A percentile compares a stretch with the other conserved stretches of the same genome.
These are phyloP conservation scores for Candida railenensis DNA, from an alignment of 805 yeast genomes.

Conservation along the genomic window DNA sequence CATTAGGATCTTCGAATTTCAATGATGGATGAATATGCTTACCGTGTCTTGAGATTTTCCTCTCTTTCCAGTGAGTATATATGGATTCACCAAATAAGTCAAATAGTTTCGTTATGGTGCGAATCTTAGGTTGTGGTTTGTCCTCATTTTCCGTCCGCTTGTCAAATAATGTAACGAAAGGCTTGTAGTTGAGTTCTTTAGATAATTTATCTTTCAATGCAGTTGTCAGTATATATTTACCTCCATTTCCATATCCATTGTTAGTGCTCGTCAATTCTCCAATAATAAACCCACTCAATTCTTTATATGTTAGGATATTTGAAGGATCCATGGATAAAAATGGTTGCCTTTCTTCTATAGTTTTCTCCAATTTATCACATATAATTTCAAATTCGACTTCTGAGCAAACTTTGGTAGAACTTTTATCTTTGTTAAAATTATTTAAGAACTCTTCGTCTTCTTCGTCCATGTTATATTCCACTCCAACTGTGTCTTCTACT, in stretches of 20 bases:
- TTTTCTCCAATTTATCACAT: conserved; percentile 69
- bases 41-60: conserved; percentile 73
- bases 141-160: conserved; percentile 28
- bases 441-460: conserved; percentile 68
- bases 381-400: conserved; percentile 87
- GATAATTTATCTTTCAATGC: conserved; percentile 58
- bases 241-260: conserved; percentile 23
- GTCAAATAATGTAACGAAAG: conserved; percentile 61
- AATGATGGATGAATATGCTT: conserved; percentile 69
- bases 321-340: conserved; percentile 82
- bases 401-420: conserved; percentile 41
- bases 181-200: conserved; percentile 52
- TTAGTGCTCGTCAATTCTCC: conserved; percentile 26
- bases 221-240: conserved; percentile 47
- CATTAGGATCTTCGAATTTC: conserved; percentile 76
- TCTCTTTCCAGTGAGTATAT: conserved; percentile 77
- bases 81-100: conserved; percentile 62
- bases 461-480: conserved; percentile 88
- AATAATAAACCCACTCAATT: conserved; percentile 53
- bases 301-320: conserved; percentile 68
- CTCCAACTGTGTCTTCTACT: conserved; percentile 91
- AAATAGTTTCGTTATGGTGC: conserved; percentile 49
- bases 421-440: conserved; percentile 12
- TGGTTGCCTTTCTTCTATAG: conserved; percentile 81
- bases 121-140: conserved; percentile 16